phyloP scores from a whole-genome alignment of 2,329 filamentous ascomycete species.

The Alternaria sp. region DNA sequence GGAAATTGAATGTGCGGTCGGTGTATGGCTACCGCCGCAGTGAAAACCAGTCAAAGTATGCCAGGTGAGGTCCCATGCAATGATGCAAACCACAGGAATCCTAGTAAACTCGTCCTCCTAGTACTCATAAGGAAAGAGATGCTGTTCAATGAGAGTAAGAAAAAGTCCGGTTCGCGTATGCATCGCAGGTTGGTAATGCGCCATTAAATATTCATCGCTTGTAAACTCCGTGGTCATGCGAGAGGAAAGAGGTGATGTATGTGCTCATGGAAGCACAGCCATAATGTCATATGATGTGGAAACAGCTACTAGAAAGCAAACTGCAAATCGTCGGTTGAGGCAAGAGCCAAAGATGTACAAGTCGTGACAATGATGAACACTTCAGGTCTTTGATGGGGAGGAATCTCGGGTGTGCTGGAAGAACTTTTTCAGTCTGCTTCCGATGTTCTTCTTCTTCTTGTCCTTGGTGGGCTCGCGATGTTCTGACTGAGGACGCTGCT shows the following conservation, averaged over 20 bases:
- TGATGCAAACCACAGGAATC: constrained; percentile 20
- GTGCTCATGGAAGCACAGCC: constrained; percentile 29
- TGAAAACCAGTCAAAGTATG: constrained; percentile 37
- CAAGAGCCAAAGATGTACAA: constrained; percentile 20
- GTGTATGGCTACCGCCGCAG: constrained; percentile 24
- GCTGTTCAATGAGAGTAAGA: constrained; percentile 36
- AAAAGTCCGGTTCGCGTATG: constrained; percentile 41
- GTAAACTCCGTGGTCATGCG: constrained; percentile 47
- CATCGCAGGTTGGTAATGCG: constrained; percentile 40
- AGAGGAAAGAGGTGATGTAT: constrained; percentile 30
- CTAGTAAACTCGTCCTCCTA: constrained; percentile 38
- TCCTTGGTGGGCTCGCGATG: constrained; percentile 67
- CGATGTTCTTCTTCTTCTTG: constrained; percentile 72
- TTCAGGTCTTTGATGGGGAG: constrained; percentile 30
- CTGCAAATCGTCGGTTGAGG: constrained; percentile 26
- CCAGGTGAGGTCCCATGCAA: constrained; percentile 24
- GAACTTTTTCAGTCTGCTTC: constrained; percentile 72
- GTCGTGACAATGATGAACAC: constrained; percentile 3
- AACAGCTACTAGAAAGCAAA: constrained; percentile 19
- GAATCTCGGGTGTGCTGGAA: constrained; percentile 64
- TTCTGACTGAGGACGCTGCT: constrained; percentile 57
- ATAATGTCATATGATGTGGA: constrained; percentile 46
- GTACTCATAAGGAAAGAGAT: constrained; percentile 29
- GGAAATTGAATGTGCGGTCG: constrained; percentile 19
- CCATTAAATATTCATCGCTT: constrained; percentile 48